Conservation (phyloP, 2,329 filamentous ascomycete genomes). For the Cytospora leucostoma region DNA sequence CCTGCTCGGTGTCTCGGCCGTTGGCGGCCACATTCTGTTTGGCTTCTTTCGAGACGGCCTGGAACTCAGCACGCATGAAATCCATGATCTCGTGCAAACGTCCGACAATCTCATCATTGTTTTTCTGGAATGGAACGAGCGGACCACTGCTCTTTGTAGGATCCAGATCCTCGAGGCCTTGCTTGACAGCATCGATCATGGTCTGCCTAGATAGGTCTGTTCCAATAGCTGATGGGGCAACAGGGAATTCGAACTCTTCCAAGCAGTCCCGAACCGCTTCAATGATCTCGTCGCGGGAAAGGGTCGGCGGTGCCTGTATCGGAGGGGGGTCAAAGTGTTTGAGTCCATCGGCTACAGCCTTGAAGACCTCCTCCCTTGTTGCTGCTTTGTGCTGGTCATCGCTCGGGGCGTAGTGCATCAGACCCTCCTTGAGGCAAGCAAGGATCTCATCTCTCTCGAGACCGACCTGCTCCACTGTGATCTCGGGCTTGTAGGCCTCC, state of each 20-base stretch:
- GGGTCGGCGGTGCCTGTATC: constrained; percentile 66
- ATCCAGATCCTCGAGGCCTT: constrained; percentile 39
- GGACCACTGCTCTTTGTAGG: constrained; percentile 20
- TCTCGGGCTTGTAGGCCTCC: constrained; percentile 92
- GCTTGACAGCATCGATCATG: constrained; percentile 63
- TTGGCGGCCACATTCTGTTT: constrained; percentile 80
- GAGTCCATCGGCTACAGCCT: constrained; percentile 81
- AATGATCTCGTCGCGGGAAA: constrained; percentile 82
- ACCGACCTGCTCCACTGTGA: constrained; percentile 86
- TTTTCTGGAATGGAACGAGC: constrained; percentile 34
- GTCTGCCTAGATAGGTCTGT: constrained; percentile 62
- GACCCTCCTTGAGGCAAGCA: constrained; percentile 80
- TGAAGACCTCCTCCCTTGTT: constrained; percentile 81
- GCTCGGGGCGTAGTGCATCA: constrained; percentile 69
- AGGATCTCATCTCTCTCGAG: constrained; percentile 89
- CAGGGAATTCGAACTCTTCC: constrained; percentile 78
- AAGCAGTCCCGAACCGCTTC: constrained; percentile 83
- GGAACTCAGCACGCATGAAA: constrained; percentile 60
- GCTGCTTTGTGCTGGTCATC: constrained; percentile 59
- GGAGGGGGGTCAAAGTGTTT: constrained; percentile 77
- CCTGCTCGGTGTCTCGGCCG: constrained; percentile 82
- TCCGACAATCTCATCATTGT: constrained; percentile 53
- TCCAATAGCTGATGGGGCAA: constrained; percentile 57
- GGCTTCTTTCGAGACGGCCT: constrained; percentile 60
- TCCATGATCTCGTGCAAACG: constrained; percentile 68